Evolutionary conservation across 164 flowering plant genomes (phyloP), one percentile per base, ranked within the genome.

Genomic region (Annona cherimola): DNA sequence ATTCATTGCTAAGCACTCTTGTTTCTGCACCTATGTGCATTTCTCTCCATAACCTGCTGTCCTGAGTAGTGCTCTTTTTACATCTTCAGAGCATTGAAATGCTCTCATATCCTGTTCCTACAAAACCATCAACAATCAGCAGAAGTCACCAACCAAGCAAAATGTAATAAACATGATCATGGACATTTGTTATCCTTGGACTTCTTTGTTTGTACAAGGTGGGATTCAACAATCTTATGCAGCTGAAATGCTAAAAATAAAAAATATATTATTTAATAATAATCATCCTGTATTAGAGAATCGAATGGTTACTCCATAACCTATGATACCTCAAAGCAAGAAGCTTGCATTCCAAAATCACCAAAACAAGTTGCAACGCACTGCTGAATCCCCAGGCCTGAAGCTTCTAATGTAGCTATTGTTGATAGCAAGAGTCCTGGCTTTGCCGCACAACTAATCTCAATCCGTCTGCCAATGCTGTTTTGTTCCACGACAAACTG

Each of bases 11-110:
- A 3, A 4, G 12, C 45, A 40, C 35, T 40, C 35, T 45, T 12
- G 45, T 39, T 35, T 45, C 55, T 59, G 62, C 76, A 67, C 63
- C 84, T 83, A 86, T 75, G 85, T 69, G 73, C 90, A 90, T 78
- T 83, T 86, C 76, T 94, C 98, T 77, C 93, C 97, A 82, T 90
- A 90, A 43, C 98, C 97, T 46, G 98, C 94, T 79, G 83, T 94
- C 74, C 85, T 85, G 69, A 90, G 83, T 18, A 94, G 75, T 72
- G 89, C 86, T 74, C 89, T 90, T 86, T 89, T 91, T 77, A 94
- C 83, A 54, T 94, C 94, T 77, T 90, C 94, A 50, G 86, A 72
- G 71, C 78, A 81, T 20, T 81, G 7, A 39, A 74, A 14, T 71
- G 67, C 63, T 67, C 82, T 86, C 54, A 82, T 81, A 80, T 89